Evolutionary conservation across 1,284 basidiomycete genomes (phyloP), one percentile per base, ranked within the genome.

Genomic region (Pascua guehoae): DNA sequence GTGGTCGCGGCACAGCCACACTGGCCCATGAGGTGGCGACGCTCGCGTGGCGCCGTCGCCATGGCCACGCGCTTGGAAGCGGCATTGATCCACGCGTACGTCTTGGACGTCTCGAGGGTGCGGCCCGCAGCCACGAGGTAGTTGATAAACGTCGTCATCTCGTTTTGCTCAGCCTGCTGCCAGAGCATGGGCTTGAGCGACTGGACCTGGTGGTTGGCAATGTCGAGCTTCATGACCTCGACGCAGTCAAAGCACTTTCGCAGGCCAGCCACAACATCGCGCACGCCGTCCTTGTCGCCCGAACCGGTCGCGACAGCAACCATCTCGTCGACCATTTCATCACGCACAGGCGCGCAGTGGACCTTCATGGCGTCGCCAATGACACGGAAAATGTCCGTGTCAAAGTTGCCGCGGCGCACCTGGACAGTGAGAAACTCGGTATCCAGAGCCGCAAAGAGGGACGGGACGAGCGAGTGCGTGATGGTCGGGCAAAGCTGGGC

Each of bases 141-240:
- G 45, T 75, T 66, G 56, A 79, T 79, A 52, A 94, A 91, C 56
- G 86, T 86, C 65, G 85, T 84, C 63, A 86, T 82, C 76, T 95
- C 91, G 68, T 90, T 91, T 47, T 86, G 84, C 42, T 86, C 85
- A 0, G 91, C 88, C 40, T 87, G 86, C 60, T 87, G 85, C 65
- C 91, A 83, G 58, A 96, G 83, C 78, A 87, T 90, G 15, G 90
- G 89, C 54, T 91, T 86, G 15, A 93, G 82, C 37, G 88, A 86
- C 72, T 92, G 88, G 17, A 95, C 83, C 78, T 95, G 92, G 77
- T 95, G 92, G 73, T 96, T 96, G 42, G 92, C 91, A 65, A 95
- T 91, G 75, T 96, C 92, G 67, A 96, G 82, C 81, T 94, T 94
- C 92, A 96, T 95, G 64, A 93, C 82, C 79, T 96, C 92, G 53